Percentiles rank a stretch among this genome's conserved stretches.
These are phyloP conservation scores for Xylaria palmicola DNA, from an alignment of 495 filamentous ascomycete genomes.

Conservation along the genomic window DNA sequence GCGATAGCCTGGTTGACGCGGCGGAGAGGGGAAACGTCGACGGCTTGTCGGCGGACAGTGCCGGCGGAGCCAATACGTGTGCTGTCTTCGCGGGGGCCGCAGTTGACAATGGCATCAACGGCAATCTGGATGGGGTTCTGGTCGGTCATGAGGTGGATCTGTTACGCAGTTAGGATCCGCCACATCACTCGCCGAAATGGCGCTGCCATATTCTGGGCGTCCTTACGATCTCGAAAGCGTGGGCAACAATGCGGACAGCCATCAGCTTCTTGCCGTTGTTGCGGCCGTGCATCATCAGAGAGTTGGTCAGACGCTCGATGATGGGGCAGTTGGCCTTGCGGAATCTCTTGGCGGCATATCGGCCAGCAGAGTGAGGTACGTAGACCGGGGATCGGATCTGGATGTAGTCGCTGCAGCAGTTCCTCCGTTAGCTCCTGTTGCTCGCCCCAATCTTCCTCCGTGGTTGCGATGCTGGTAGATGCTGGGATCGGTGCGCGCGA, in stretches of 20 bases:
- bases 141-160: conserved; percentile 99
- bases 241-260: conserved; percentile 98
- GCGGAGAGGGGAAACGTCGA: conserved; percentile 98
- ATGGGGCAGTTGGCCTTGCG: conserved; percentile 99
- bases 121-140: conserved; percentile 99
- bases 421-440: conserved; percentile 47
- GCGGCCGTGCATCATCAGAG: conserved; percentile 99
- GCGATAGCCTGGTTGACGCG: conserved; percentile 99
- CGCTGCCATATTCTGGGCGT: background rate
- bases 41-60: conserved; percentile 99
- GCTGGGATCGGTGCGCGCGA: conserved; percentile 14
- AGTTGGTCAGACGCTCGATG: conserved; percentile 99
- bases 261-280: conserved; percentile 99
- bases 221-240: conserved; percentile 98
- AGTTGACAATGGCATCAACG: conserved; percentile 99
- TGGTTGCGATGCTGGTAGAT: conserved; percentile 12
- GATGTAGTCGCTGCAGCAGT: conserved; percentile 85
- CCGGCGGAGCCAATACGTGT: conserved; percentile 99
- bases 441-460: background rate
- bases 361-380: conserved; percentile 96
- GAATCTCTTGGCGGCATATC: conserved; percentile 99
- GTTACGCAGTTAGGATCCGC: conserved; percentile 20
- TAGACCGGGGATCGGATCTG: conserved; percentile 98
- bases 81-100: conserved; percentile 98
- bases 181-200: background rate